Percentiles rank a stretch among this genome's conserved stretches.
Conservation (phyloP, 2,329 filamentous ascomycete species). For the Cryphonectria parasitica region DNA sequence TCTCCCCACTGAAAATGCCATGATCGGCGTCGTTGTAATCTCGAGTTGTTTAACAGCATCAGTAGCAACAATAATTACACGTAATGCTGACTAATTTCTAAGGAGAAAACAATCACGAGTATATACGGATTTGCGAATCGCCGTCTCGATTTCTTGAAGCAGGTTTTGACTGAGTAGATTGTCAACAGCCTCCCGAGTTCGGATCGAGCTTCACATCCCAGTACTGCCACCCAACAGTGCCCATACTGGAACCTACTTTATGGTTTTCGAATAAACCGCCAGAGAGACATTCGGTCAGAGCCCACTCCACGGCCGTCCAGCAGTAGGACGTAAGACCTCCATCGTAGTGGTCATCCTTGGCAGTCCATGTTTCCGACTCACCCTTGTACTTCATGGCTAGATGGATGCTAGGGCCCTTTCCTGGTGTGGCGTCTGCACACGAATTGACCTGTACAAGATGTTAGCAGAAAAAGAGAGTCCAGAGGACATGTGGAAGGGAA, state of each 20-base stretch:
- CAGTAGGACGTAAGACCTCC: constrained; percentile 8
- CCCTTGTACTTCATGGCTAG: constrained; percentile 18
- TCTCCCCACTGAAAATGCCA: not conserved
- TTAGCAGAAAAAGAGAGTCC: not conserved
- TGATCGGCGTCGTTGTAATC: not conserved
- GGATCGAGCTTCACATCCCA: constrained; percentile 22
- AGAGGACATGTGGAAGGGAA: not conserved
- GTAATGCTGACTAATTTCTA: too few species aligned
- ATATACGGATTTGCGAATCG: not conserved
- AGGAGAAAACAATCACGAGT: not conserved
- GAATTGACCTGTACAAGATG: not conserved
- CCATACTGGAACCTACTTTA: not conserved
- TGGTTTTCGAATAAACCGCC: constrained; percentile 12
- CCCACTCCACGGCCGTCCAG: constrained; percentile 17
- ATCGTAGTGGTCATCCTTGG: not conserved
- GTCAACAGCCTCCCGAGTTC: constrained; percentile 6
- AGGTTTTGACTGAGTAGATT: not conserved
- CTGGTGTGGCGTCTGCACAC: not conserved
- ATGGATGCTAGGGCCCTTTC: constrained; percentile 9
- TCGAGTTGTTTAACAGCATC: not conserved
- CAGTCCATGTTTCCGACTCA: not conserved
- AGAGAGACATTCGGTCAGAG: not conserved
- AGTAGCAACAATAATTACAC: too few species aligned
- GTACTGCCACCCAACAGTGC: constrained; percentile 4
- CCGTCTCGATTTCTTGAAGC: not conserved